Evolutionary conservation across 305 asterid genomes (phyloP), one percentile per base, ranked within the genome.

Genomic region (Rubia peregrina): DNA sequence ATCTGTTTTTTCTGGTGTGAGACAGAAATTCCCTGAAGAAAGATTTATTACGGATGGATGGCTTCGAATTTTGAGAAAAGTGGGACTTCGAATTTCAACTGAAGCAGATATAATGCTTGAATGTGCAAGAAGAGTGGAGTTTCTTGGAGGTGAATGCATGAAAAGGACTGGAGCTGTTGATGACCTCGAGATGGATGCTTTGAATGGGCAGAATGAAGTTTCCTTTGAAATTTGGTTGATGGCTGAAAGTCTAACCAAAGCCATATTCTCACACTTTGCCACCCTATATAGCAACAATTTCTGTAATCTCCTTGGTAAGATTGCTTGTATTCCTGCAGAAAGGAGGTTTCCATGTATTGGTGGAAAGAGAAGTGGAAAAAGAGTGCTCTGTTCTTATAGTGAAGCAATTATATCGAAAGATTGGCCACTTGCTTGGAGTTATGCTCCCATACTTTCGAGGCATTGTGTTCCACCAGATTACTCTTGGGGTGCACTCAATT

Each of bases 391-490:
- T 75, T 90, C 98, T 16, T 93, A 87, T 67, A 77, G 85, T 81
- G 95, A 87, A 75, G 95, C 96, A 80, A 86, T 93, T 77, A 12
- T 90, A 72, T 80, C 84, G 79, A 88, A 88, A 81, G 98, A 93
- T 79, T 93, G 97, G 97, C 87, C 97, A 67, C 95, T 92, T 84
- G 97, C 96, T 76, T 92, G 97, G 98, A 88, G 98, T 80, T 83
- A 83, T 81, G 85, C 95, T 71, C 97, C 98, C 21, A 90, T 90
- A 76, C 93, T 92, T 77, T 86, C 95, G 7, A 79, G 85, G 73
- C 96, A 89, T 83, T 80, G 83, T 81, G 89, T 92, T 74, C 98
- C 97, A 71, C 98, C 98, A 42, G 98, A 90, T 57, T 92, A 90
- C 78, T 90, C 98, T 68, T 86, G 97, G 97, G 95, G 87, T 70